phyloP scores from a whole-genome alignment of 2,329 filamentous ascomycete genomes.

The Colletotrichum sp. region DNA sequence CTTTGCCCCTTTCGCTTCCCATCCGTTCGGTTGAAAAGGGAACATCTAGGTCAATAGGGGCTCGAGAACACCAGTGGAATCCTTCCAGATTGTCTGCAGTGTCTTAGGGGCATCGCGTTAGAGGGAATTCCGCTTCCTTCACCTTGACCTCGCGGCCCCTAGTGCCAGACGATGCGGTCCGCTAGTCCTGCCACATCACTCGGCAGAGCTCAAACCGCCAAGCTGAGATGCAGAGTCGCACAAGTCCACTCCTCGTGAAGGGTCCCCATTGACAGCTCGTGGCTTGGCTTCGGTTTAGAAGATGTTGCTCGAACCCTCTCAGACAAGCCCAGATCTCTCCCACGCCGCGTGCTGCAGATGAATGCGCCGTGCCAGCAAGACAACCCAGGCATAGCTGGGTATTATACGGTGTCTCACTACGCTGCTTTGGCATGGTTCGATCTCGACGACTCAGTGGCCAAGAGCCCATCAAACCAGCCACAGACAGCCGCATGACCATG shows the following conservation, averaged over 20 bases:
- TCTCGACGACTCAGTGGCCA: neutral
- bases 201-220: slow-evolving; percentile 11
- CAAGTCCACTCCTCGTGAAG: neutral
- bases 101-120: neutral
- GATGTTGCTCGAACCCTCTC: neutral
- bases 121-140: neutral
- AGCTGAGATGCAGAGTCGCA: slow-evolving; percentile 11
- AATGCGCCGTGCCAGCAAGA: neutral
- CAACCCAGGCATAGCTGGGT: neutral
- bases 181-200: slow-evolving; percentile 1
- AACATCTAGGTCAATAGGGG: neutral
- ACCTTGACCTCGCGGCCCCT: neutral
- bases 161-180: neutral
- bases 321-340: neutral
- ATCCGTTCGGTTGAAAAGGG: neutral
- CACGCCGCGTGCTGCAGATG: neutral
- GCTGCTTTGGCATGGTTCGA: neutral
- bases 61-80: neutral
- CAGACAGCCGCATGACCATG: neutral
- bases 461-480: neutral
- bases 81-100: neutral
- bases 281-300: slow-evolving; percentile 3
- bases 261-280: neutral
- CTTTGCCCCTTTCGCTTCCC: neutral
- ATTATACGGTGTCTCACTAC: neutral